Base-by-base conservation (phyloP, 345 rosid genomes). In the Camelina laxa region DNA sequence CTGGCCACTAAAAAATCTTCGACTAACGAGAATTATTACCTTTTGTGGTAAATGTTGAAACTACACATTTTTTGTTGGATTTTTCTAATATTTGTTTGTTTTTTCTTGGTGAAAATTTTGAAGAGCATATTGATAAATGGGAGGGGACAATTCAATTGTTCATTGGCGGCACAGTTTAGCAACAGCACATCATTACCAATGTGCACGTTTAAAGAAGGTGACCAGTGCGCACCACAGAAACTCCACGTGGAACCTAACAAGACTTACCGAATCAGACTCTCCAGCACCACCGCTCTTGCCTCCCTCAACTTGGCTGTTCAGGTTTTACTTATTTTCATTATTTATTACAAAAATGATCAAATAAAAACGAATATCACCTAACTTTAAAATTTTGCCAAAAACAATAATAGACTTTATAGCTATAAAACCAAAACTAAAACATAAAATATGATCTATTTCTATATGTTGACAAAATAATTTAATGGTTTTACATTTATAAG, bases 131-230 rank as follows among this genome's bases (percentile, higher is more conserved):
- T 94, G 56, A 82, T 94, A 8, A 91, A 94, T 67, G 98, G 97
- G 59, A 88, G 96, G 73, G 98, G 97, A 27, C 92, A 94, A 73
- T 90, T 65, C 56, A 84, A 85, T 47, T 94, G 97, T 74, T 91
- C 98, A 2, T 0, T 91, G 30, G 94, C 90, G 13, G 84, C 89
- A 1, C 79, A 77, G 9, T 77, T 69, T 39, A 60, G 75, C 67
- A 17, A 74, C 68, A n/a, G 0, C 35, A 31, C 58, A 19, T 2
- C 77, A 0, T 4, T 51, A 2, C 20, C 45, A 0, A 80, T 12
- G 69, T 94, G 98, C 83, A 57, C 70, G 20, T 68, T 95, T 1
- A 78, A 72, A 74, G 89, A 89, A 1, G 74, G 19, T 30, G 92
- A 89, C 48, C 83, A 84, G 27, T 95, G 96, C 36, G 88, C 94